Percentiles rank a stretch among this genome's conserved stretches.
Conservation (phyloP, 306 rosid genomes). For the Oemleria cerasiformis region DNA sequence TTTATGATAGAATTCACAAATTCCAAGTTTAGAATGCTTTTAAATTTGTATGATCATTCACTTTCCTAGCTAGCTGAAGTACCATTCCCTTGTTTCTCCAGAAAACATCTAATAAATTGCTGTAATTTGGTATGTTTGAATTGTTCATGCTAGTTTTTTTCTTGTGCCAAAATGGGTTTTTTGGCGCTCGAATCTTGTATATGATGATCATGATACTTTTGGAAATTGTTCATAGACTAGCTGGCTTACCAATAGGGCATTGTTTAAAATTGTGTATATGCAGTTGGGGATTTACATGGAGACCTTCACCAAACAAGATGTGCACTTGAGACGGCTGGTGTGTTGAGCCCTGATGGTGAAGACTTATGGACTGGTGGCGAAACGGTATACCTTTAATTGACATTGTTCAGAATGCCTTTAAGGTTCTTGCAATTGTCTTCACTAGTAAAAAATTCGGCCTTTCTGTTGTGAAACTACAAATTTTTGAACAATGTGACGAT, state of each 20-base stretch:
- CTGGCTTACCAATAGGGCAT: neutral
- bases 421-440: neutral
- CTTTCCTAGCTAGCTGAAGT: neutral
- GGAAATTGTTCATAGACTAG: neutral
- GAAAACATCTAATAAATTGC: neutral
- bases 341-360: constrained; percentile 68
- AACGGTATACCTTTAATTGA: constrained; percentile 44
- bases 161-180: too few species aligned
- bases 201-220: too few species aligned
- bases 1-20: constrained; percentile 16
- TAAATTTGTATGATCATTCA: neutral
- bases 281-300: constrained; percentile 97
- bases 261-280: constrained; percentile 4
- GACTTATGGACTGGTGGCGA: constrained; percentile 90
- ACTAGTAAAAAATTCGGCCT: neutral
- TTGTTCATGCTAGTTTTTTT: neutral
- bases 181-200: too few species aligned
- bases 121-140: neutral
- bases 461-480: neutral
- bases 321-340: constrained; percentile 93
- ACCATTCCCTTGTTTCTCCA: neutral
- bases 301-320: constrained; percentile 76
- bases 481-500: constrained; percentile 4
- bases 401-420: neutral
- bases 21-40: constrained; percentile 2